Conservation (phyloP, 1,284 basidiomycete species). For the Ceratobasidium sp. region DNA sequence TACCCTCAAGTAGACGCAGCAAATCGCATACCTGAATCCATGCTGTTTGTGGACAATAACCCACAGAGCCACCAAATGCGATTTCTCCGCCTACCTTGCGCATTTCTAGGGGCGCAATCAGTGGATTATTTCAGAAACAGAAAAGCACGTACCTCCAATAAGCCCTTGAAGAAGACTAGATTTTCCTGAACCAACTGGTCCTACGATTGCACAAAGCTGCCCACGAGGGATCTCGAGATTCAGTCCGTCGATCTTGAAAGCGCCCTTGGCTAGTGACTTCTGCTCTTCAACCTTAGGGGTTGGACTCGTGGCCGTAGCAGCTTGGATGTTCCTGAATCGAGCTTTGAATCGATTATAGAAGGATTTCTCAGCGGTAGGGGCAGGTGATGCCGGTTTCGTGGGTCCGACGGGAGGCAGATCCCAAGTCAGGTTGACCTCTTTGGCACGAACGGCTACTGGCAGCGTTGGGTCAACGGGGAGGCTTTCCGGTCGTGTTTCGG, state of each 20-base stretch:
- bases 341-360: conserved; percentile 67
- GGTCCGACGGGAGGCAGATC: conserved; percentile 75
- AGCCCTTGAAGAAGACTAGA: conserved; percentile 81
- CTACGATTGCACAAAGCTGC: conserved; percentile 74
- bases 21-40: conserved; percentile 78
- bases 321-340: conserved; percentile 44
- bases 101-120: conserved; percentile 67
- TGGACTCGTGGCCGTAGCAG: conserved; percentile 44
- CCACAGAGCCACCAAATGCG: conserved; percentile 76
- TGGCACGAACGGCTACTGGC: conserved; percentile 73
- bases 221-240: conserved; percentile 71
- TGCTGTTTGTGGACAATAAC: conserved; percentile 87
- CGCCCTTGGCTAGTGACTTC: conserved; percentile 48
- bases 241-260: conserved; percentile 63
- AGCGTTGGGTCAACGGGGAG: conserved; percentile 64
- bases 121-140: neutral
- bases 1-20: neutral
- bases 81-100: conserved; percentile 68
- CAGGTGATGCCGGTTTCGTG: conserved; percentile 54
- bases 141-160: conserved; percentile 77
- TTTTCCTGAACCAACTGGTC: conserved; percentile 78
- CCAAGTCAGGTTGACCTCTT: conserved; percentile 85
- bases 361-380: conserved; percentile 55
- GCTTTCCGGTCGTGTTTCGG: conserved; percentile 69
- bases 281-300: conserved; percentile 35